phyloP scores from a whole-genome alignment of 2,329 filamentous ascomycete genomes.

The Phialocephala subalpina region DNA sequence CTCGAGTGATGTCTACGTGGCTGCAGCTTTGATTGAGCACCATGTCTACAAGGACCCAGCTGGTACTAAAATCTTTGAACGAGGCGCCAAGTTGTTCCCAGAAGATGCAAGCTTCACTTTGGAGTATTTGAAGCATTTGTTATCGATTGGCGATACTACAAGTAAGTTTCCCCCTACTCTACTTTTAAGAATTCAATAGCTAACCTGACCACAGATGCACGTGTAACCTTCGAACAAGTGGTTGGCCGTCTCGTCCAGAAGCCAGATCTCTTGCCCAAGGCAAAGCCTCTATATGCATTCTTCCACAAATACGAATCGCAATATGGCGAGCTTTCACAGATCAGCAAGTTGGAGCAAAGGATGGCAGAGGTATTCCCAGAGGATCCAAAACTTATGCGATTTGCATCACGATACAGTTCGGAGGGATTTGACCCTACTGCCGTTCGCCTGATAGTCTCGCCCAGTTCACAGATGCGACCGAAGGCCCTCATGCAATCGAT shows the following conservation, averaged over 20 bases:
- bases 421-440: conserved; percentile 82
- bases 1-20: conserved; percentile 94
- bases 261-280: conserved; percentile 75
- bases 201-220: conserved; percentile 70
- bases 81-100: conserved; percentile 90
- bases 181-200: background rate
- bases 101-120: conserved; percentile 93
- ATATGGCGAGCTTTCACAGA: conserved; percentile 91
- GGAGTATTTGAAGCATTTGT: conserved; percentile 94
- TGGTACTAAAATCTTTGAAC: conserved; percentile 94
- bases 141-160: conserved; percentile 90
- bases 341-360: conserved; percentile 87
- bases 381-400: conserved; percentile 79
- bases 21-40: conserved; percentile 91
- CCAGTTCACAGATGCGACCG: conserved; percentile 76
- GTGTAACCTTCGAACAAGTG: conserved; percentile 95
- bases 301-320: conserved; percentile 96
- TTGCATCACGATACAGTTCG: conserved; percentile 77
- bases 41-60: conserved; percentile 95
- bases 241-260: conserved; percentile 83
- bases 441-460: conserved; percentile 85
- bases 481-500: conserved; percentile 63
- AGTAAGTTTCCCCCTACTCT: conserved; percentile 65
- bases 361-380: conserved; percentile 95
- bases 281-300: conserved; percentile 87